Percentiles rank a stretch among this genome's conserved stretches.
Evolutionary conservation across 2,329 filamentous ascomycete genomes (phyloP).

Genomic region (Microsporum audouinii): DNA sequence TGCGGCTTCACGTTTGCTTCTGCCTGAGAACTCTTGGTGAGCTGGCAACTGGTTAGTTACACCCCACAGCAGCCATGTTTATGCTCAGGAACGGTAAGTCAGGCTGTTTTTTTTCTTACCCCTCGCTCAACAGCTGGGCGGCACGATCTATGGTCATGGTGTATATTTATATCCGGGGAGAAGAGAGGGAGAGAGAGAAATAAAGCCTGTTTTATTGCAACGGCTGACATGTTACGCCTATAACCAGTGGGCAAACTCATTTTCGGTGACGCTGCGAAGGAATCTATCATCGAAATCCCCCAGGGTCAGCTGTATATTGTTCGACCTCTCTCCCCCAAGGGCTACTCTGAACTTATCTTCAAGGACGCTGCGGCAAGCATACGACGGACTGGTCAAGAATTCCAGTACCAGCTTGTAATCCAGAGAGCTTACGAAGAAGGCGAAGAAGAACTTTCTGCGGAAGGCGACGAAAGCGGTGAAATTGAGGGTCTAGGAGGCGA

Average conservation of each 20-base stretch:
- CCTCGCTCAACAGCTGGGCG: constrained; percentile 12
- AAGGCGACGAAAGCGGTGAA: constrained; percentile 71
- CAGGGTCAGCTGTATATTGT: constrained; percentile 97
- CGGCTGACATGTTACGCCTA: neutral
- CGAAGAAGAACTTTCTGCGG: constrained; percentile 84
- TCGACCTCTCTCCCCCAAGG: constrained; percentile 86
- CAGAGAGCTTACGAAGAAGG: constrained; percentile 96
- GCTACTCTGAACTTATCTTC: constrained; percentile 97
- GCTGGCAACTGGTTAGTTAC: neutral
- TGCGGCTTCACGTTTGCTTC: neutral
- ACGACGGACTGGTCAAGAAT: constrained; percentile 84
- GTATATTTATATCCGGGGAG: neutral
- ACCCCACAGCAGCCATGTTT: constrained; percentile 36
- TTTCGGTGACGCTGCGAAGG: constrained; percentile 78
- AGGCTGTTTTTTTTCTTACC: constrained; percentile 18
- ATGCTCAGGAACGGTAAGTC: constrained; percentile 44
- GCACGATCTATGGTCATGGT: neutral
- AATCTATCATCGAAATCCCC: constrained; percentile 84
- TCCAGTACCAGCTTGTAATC: constrained; percentile 92
- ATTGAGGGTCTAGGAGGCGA: constrained; percentile 61
- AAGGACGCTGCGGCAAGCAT: constrained; percentile 91
- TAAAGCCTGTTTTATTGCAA: neutral
- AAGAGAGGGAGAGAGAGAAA: too few relatives aligned
- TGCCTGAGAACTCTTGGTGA: neutral
- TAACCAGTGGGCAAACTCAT: constrained; percentile 76